A percentile compares a stretch with the other conserved stretches of the same genome.
phyloP scores from a whole-genome alignment of 441 rosid species.

The Bocquillonia castaneifolia region DNA sequence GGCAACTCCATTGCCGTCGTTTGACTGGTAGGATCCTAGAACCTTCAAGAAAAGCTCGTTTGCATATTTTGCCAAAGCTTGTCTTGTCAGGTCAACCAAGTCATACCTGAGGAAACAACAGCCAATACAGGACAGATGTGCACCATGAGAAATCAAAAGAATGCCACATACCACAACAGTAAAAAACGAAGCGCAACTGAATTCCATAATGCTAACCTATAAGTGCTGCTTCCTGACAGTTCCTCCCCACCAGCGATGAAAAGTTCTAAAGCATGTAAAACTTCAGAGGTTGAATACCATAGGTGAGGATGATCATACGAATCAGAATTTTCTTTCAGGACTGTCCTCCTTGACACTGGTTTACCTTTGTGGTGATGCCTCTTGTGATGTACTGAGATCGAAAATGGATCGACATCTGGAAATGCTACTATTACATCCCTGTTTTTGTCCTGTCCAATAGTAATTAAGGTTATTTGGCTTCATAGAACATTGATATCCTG shows the following conservation, averaged over 20 bases:
- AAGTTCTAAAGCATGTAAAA: constrained; percentile 46
- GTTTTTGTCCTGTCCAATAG: constrained; percentile 58
- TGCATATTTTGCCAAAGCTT: constrained; percentile 62
- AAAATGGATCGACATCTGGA: constrained; percentile 63
- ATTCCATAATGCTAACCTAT: constrained; percentile 37
- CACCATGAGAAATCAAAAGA: background rate
- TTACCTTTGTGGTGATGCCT: constrained; percentile 28
- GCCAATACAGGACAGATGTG: constrained; percentile 5
- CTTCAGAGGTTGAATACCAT: constrained; percentile 62
- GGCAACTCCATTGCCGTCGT: constrained; percentile 35
- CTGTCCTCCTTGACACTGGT: constrained; percentile 33
- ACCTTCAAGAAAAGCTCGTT: constrained; percentile 50
- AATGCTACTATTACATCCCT: constrained; percentile 74
- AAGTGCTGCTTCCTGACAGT: constrained; percentile 42
- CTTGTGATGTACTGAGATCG: constrained; percentile 22
- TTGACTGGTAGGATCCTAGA: constrained; percentile 38
- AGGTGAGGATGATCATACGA: constrained; percentile 56
- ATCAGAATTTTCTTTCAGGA: constrained; percentile 27
- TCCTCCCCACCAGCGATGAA: constrained; percentile 48
- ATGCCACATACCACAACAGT: background rate
- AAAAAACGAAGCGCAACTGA: background rate
- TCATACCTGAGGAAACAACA: constrained; percentile 41
- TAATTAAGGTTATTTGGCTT: constrained; percentile 1
- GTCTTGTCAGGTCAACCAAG: constrained; percentile 62
- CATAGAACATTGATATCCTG: background rate